Evolutionary conservation across 2,329 filamentous ascomycete genomes (phyloP).

Genomic region (Fusarium pseudonygamai): DNA sequence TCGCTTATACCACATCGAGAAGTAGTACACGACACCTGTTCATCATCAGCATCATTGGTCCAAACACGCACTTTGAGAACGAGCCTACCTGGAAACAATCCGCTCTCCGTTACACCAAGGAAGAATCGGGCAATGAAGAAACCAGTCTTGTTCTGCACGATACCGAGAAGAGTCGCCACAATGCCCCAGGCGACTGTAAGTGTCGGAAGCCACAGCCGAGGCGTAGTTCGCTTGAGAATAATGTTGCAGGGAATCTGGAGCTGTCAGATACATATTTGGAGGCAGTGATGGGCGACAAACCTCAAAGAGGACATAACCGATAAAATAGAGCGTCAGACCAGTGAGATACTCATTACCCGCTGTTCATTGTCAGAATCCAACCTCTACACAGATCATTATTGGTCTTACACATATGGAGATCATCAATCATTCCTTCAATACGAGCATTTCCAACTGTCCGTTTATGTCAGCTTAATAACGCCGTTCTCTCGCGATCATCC

Average conservation of each 20-base stretch:
- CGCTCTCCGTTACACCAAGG: constrained; percentile 63
- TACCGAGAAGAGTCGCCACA: constrained; percentile 60
- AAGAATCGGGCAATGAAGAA: constrained; percentile 65
- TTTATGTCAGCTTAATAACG: constrained; percentile 19
- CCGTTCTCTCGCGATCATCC: constrained; percentile 37
- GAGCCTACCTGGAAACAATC: constrained; percentile 57
- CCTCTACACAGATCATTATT: accelerated
- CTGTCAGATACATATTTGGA: background rate
- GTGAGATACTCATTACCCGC: constrained; percentile 71
- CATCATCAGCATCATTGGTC: no score
- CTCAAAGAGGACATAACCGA: constrained; percentile 68
- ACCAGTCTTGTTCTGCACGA: constrained; percentile 60
- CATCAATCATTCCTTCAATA: constrained; percentile 63
- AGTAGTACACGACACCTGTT: constrained; percentile 55
- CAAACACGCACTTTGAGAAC: no score
- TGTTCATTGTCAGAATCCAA: constrained; percentile 25
- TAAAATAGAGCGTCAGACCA: constrained; percentile 73
- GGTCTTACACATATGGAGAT: constrained; percentile 62
- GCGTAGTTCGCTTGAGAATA: constrained; percentile 68
- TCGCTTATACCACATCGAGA: constrained; percentile 66
- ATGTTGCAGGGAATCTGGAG: constrained; percentile 68
- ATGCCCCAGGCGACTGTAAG: constrained; percentile 66
- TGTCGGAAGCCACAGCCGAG: constrained; percentile 65
- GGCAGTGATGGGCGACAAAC: constrained; percentile 35
- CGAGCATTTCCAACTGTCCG: constrained; percentile 65